Evolutionary conservation across 805 yeast species (phyloP), one percentile per base, ranked within the genome.

Genomic region (Candida montana): DNA sequence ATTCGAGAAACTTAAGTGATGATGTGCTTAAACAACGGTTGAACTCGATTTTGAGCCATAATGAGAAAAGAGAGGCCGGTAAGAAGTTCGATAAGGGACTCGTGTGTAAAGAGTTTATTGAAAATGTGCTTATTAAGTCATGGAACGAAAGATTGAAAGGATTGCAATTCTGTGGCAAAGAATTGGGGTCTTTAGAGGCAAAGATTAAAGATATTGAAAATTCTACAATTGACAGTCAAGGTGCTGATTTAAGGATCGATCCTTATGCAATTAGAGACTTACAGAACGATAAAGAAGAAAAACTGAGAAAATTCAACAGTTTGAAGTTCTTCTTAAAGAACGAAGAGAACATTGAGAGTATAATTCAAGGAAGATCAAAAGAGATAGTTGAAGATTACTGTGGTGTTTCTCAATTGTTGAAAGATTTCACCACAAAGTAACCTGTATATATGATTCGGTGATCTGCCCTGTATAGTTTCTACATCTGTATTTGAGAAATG

Each of bases 231-330:
- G 35, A 40, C 18, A 33, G 53, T 42, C 48, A 48, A 47, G 48
- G 40, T 4, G 19, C 57, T 32, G 59, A 61, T 24, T 52, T 60
- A 5, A 55, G 75, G 23, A 48, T 71, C 5, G 79, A 77, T 50
- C 81, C 82, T 1, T 77, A 77, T 48, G 74, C 74, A 4, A 60
- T 64, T 10, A 63, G 69, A 38, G 74, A 72, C 34, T 31, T 58
- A 7, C 46, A 58, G 18, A 60, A 59, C 7, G 54, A 56, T 16
- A 54, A 58, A 15, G 62, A 62, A 15, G 43, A 49, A 4, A 59
- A 58, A 33, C 63, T 57, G 33, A 36, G 19, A 2, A 55, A 58
- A 13, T 61, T 62, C 38, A 52, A 55, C n/a, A 47, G 47, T 5
- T 39, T 73, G 9, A 42, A 45, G 7, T 58, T 51, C 11, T 67